Percentiles rank a stretch among this genome's conserved stretches.
Evolutionary conservation across 139 green algal genomes (phyloP).

Genomic region (Edaphochlamys debaryana): DNA sequence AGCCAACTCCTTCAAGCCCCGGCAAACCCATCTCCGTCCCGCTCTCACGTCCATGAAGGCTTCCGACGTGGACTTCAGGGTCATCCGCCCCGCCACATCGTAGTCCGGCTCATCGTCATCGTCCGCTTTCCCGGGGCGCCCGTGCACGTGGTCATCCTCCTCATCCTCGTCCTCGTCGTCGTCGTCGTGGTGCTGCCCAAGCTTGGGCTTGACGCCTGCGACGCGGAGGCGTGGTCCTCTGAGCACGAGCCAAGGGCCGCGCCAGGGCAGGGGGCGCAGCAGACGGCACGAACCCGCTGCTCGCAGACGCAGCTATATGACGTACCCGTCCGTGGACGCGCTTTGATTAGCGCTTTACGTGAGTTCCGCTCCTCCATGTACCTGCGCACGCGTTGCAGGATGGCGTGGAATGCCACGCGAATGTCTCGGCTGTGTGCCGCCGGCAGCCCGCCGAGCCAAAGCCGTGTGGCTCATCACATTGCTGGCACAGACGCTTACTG

Average conservation of each 20-base stretch:
- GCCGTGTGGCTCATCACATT: too few relatives aligned
- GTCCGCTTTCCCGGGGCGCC: constrained; percentile 4
- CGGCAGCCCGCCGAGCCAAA: too few relatives aligned
- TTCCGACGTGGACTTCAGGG: constrained; percentile 9
- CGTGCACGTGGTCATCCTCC: background rate
- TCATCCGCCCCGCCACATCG: constrained; percentile 15
- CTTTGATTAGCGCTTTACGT: background rate
- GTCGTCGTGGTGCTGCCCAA: too few relatives aligned
- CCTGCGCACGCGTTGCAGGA: background rate
- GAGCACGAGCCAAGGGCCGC: too few relatives aligned
- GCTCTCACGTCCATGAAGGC: constrained; percentile 29
- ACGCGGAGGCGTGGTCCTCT: background rate
- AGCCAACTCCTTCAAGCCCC: too few relatives aligned
- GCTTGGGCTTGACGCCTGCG: background rate
- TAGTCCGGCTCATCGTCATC: constrained; percentile 31
- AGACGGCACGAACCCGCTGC: too few relatives aligned
- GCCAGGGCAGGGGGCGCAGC: too few relatives aligned
- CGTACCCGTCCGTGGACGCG: too few relatives aligned
- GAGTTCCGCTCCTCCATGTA: constrained; percentile 5
- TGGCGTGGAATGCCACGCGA: background rate
- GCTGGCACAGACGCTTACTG: too few relatives aligned
- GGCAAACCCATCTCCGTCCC: too few relatives aligned
- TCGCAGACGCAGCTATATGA: too few relatives aligned
- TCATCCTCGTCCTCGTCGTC: background rate
- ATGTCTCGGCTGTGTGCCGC: too few relatives aligned